Percentiles rank a stretch among this genome's conserved stretches.
phyloP scores from a whole-genome alignment of 176 grass and related monocot species.

The Cenchrus fungigraminus region DNA sequence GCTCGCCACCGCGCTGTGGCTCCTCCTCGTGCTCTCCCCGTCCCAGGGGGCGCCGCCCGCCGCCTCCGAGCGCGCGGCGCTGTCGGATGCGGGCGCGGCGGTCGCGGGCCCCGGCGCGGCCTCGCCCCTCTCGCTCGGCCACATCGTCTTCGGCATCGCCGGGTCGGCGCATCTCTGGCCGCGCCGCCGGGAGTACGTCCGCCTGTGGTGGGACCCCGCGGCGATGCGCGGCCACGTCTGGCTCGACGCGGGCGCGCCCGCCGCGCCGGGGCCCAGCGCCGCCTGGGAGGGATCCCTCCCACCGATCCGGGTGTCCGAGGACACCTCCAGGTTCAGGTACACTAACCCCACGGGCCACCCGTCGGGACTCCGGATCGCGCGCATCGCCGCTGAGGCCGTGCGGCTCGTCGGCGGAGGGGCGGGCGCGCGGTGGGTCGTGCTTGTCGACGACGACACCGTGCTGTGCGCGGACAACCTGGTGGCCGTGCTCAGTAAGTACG shows the following conservation, averaged over 20 bases:
- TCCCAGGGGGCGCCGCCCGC: background rate
- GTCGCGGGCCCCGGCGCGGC: conserved; percentile 1
- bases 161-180: conserved; percentile 93
- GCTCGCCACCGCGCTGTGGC: conserved; percentile 49
- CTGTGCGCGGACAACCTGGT: conserved; percentile 81
- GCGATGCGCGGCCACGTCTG: conserved; percentile 81
- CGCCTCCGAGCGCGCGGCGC: conserved; percentile 1
- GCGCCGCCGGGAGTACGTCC: conserved; percentile 75
- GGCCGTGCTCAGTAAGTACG: conserved; percentile 83
- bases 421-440: conserved; percentile 75
- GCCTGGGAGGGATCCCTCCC: conserved; percentile 51
- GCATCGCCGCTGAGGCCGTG: conserved; percentile 86
- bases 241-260: conserved; percentile 56
- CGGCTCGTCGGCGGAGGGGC: conserved; percentile 54
- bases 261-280: conserved; percentile 43
- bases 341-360: conserved; percentile 97
- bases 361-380: conserved; percentile 89
- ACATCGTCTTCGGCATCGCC: conserved; percentile 90
- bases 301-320: conserved; percentile 86
- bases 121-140: conserved; percentile 54
- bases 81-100: conserved; percentile 28
- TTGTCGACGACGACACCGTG: conserved; percentile 95
- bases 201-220: conserved; percentile 81
- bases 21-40: conserved; percentile 43
- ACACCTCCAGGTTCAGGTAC: conserved; percentile 90